These are phyloP conservation scores for Plasmopara muralis DNA, from an alignment of 352 stramenopile genomes.

Conservation along the genomic window DNA sequence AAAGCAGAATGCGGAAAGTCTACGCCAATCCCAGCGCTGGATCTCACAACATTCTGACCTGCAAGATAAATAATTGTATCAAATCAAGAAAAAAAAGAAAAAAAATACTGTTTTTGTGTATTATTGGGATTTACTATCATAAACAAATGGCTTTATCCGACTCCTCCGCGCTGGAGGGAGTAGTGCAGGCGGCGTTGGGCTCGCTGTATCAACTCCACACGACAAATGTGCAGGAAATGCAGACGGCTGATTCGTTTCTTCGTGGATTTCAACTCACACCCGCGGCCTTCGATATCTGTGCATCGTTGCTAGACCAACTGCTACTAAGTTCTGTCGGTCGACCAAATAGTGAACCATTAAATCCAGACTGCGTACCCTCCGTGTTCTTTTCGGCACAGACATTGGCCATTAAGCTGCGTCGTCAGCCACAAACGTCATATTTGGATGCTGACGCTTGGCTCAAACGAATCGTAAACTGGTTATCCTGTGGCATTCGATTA, in stretches of 20 bases:
- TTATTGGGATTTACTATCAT: too few species aligned
- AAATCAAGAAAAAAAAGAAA: too few species aligned
- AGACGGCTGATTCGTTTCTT: conserved; percentile 66
- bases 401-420: conserved; percentile 72
- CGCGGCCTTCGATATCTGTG: conserved; percentile 68
- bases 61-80: too few species aligned
- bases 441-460: conserved; percentile 27
- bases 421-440: conserved; percentile 36
- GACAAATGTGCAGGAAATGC: conserved; percentile 41
- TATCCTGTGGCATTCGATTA: conserved; percentile 29
- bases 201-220: conserved; percentile 57
- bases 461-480: conserved; percentile 50
- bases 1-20: too few species aligned
- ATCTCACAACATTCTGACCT: too few species aligned
- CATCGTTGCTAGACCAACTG: conserved; percentile 53
- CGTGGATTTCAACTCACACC: conserved; percentile 73
- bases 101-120: too few species aligned
- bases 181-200: conserved; percentile 43
- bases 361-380: conserved; percentile 30
- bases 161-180: conserved; percentile 16
- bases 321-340: conserved; percentile 16
- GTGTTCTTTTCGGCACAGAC: conserved; percentile 80
- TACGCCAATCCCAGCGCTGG: too few species aligned
- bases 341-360: conserved; percentile 11
- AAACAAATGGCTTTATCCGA: conserved; percentile 10